Base-by-base conservation (phyloP, 768 basidiomycete species). In the Phlegmacium glaucopus region DNA sequence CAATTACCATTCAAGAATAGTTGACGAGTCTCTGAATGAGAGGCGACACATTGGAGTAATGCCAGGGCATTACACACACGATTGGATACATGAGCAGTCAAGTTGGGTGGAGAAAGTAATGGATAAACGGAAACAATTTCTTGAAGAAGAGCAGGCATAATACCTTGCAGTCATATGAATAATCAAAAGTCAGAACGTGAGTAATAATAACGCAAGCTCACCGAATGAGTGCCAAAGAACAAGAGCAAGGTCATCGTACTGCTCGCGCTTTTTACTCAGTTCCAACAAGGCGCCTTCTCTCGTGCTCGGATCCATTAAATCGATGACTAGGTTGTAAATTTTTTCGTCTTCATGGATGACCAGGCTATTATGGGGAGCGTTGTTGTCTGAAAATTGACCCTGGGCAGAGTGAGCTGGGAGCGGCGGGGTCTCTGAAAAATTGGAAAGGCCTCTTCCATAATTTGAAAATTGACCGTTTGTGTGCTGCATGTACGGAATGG, bases 41-140 rank as follows among this genome's bases (percentile, higher is more conserved):
- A 95, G 18, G 96, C 96, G 39, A 99, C 96, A 65, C 96, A 99
- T 71, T 99, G 96, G 42, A 99, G 74, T 37, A 99, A 80, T 7
- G 96, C 96, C 39, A 99, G 82, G 18, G 96, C 95, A 69, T 99
- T 99, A 76, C 96, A 99, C 41, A 99, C 96, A 42, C 96, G 85
- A 68, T 99, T 99, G 9, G 94, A 96, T 40, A 94, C 93, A 69
- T 95, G 94, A 1, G 96, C 96, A 11, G 94, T 96, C 49, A 99
- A 82, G 57, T 93, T 90, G 4, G 96, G 94, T 0, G 96, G 96
- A 8, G 90, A 90, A 46, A 99, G 81, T 45, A 94, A 78, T 5
- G 95, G 94, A 67, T 99, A 99, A 41, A 99, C 96, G 17, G 94
- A 93, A 42, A 98, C 93, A 61, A 99, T 98, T 69, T 98, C 96